Percentiles rank a stretch among this genome's conserved stretches.
These are phyloP conservation scores for Myriosclerotinia duriaeana DNA, from an alignment of 2,329 filamentous ascomycete genomes.

Conservation along the genomic window DNA sequence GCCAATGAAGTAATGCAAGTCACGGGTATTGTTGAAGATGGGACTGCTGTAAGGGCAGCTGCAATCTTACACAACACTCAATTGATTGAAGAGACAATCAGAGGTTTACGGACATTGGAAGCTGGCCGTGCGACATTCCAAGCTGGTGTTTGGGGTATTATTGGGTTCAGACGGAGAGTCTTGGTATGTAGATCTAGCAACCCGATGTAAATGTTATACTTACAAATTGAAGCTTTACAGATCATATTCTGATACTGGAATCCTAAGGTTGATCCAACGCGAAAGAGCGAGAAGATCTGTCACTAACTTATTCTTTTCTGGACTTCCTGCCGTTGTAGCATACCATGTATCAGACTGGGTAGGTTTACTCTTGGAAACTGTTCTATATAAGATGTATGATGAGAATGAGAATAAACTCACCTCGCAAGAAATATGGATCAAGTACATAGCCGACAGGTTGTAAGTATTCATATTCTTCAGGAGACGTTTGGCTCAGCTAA, in stretches of 20 bases:
- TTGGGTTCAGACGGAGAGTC: conserved; percentile 39
- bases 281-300: conserved; percentile 32
- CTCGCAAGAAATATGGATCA: conserved; percentile 24
- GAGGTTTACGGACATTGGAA: conserved; percentile 38
- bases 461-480: conserved; percentile 23
- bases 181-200: conserved; percentile 31
- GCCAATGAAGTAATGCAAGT: conserved; percentile 43
- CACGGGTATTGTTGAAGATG: conserved; percentile 41
- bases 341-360: conserved; percentile 37
- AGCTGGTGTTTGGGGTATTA: conserved; percentile 40
- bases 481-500: background rate
- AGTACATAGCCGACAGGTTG: conserved; percentile 22
- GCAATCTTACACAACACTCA: conserved; percentile 27
- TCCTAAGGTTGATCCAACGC: conserved; percentile 34
- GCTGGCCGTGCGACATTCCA: conserved; percentile 34
- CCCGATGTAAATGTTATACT: background rate
- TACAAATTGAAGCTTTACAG: conserved; percentile 37
- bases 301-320: conserved; percentile 33
- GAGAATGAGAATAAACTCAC: conserved; percentile 29
- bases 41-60: conserved; percentile 33
- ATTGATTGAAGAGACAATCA: conserved; percentile 36
- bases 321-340: conserved; percentile 37
- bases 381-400: conserved; percentile 32
- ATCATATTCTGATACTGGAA: conserved; percentile 34
- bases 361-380: conserved; percentile 30